These are phyloP conservation scores for Diospyros lotus DNA, from an alignment of 148 eudicot genomes.

Conservation along the genomic window DNA sequence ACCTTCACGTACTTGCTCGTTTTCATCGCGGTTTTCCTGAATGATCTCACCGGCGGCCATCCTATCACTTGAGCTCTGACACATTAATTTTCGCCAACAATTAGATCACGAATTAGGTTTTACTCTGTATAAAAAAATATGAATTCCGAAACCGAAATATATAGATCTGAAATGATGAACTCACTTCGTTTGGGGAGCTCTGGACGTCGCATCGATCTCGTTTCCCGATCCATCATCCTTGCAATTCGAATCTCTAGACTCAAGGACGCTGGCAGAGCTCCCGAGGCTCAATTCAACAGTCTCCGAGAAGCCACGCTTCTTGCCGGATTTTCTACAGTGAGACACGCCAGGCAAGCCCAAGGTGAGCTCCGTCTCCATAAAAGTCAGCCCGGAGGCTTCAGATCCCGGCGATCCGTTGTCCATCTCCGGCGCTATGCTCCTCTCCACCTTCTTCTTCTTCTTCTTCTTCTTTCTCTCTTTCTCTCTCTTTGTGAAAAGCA, in stretches of 20 bases:
- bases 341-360: constrained; percentile 25
- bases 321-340: constrained; percentile 2
- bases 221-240: background rate
- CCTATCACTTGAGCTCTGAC: constrained; percentile 30
- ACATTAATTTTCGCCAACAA: too few species aligned
- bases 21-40: constrained; percentile 25
- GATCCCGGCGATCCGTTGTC: constrained; percentile 8
- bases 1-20: constrained; percentile 56
- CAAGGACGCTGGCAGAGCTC: background rate
- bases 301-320: constrained; percentile 19
- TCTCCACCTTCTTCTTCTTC: background rate
- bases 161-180: background rate
- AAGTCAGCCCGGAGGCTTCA: constrained; percentile 12
- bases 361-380: constrained; percentile 27
- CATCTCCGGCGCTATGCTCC: constrained; percentile 7
- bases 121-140: background rate
- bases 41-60: constrained; percentile 42
- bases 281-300: constrained; percentile 2
- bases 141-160: too few species aligned
- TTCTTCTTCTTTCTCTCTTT: background rate
- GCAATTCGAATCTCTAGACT: background rate
- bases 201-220: background rate
- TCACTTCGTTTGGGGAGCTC: constrained; percentile 8
- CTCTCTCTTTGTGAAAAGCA: too few species aligned
- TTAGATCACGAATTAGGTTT: too few species aligned